Evolutionary conservation across 1,284 basidiomycete species (phyloP).

Genomic region (Thelephora terrestris): DNA sequence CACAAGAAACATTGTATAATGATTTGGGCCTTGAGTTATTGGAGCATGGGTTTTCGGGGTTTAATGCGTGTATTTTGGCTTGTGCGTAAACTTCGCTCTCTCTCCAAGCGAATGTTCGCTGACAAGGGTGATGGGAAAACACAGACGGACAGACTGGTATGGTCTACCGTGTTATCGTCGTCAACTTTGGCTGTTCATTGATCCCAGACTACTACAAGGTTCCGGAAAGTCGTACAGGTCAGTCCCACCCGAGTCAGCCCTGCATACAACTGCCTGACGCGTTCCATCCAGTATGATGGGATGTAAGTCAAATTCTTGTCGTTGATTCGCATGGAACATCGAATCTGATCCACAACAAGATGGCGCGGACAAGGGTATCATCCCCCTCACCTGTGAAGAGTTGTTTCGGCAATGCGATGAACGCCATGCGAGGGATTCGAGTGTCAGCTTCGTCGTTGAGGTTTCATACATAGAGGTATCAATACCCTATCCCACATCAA

Average conservation of each 20-base stretch:
- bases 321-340: constrained; percentile 10
- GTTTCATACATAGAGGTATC: constrained; percentile 93
- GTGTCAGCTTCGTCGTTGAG: constrained; percentile 82
- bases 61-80: constrained; percentile 96
- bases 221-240: constrained; percentile 86
- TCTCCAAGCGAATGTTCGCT: constrained; percentile 9
- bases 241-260: constrained; percentile 18
- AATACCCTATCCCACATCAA: not conserved
- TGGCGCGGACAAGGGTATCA: constrained; percentile 94
- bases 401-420: constrained; percentile 77
- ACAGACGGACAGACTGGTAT: constrained; percentile 81
- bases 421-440: constrained; percentile 56
- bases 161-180: constrained; percentile 17
- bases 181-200: constrained; percentile 6
- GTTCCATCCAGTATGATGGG: constrained; percentile 83
- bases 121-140: constrained; percentile 2
- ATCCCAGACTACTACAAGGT: constrained; percentile 47
- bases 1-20: constrained; percentile 88
- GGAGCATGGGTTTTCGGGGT: constrained; percentile 92
- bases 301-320: constrained; percentile 49
- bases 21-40: constrained; percentile 92
- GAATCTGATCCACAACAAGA: constrained; percentile 37
- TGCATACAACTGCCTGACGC: not conserved
- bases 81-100: constrained; percentile 50
- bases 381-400: constrained; percentile 90